phyloP scores from a whole-genome alignment of 495 filamentous ascomycete species.

The Neurospora pannonica region DNA sequence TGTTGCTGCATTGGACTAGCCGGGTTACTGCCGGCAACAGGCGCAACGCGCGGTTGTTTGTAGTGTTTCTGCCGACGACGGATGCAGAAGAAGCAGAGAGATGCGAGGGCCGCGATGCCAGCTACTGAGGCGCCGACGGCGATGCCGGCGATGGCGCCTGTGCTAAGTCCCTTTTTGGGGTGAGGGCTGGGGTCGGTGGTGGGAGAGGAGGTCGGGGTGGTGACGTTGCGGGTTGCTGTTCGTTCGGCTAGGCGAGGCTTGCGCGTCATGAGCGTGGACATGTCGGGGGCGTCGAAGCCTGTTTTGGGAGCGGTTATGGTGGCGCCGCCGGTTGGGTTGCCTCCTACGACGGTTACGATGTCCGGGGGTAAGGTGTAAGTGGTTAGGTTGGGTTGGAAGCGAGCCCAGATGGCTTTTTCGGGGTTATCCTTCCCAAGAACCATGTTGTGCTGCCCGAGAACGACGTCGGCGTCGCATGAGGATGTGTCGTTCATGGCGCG shows the following conservation, averaged over 20 bases:
- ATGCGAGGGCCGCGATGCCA: neutral
- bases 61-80: constrained; percentile 7
- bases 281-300: constrained; percentile 8
- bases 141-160: constrained; percentile 12
- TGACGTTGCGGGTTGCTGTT: constrained; percentile 4
- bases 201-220: neutral
- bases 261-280: constrained; percentile 10
- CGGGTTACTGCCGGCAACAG: neutral
- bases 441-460: constrained; percentile 12
- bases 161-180: neutral
- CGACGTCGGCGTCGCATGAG: constrained; percentile 7
- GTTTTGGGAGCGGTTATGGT: neutral
- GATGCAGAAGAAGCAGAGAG: constrained; percentile 7
- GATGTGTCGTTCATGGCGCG: constrained; percentile 8
- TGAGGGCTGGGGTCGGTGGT: too few species aligned
- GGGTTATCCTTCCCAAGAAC: constrained; percentile 9
- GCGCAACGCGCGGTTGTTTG: neutral
- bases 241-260: constrained; percentile 3
- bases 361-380: constrained; percentile 10
- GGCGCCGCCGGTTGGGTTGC: constrained; percentile 6
- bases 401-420: constrained; percentile 6
- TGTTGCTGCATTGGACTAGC: neutral
- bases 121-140: constrained; percentile 2
- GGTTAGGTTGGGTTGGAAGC: constrained; percentile 9
- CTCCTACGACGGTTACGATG: constrained; percentile 7